These are phyloP conservation scores for Cicer chorassanicum DNA, from an alignment of 306 rosid species.

Conservation along the genomic window DNA sequence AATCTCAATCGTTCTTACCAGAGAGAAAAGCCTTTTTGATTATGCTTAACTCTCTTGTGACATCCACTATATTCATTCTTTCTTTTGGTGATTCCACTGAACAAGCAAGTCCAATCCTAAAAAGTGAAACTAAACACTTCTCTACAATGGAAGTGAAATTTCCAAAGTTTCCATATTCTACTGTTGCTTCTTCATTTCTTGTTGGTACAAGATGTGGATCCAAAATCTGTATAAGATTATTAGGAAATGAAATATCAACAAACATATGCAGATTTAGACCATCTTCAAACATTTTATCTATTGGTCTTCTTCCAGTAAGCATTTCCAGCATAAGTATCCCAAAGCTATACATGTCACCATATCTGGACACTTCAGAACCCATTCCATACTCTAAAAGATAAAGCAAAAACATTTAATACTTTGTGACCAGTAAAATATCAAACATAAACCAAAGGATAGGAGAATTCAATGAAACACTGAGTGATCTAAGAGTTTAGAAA, in stretches of 20 bases:
- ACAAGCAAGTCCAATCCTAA: conserved; percentile 14
- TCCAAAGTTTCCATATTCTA: background rate
- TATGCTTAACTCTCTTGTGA: background rate
- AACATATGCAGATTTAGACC: background rate
- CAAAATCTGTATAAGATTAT: conserved; percentile 5
- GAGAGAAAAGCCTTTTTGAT: background rate
- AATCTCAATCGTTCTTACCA: background rate
- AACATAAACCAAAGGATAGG: background rate
- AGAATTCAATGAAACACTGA: background rate
- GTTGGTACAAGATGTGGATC: background rate
- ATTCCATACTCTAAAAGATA: background rate
- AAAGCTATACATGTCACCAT: conserved; percentile 4
- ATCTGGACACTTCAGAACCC: background rate
- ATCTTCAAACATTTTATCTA: background rate
- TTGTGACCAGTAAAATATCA: background rate
- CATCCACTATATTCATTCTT: conserved; percentile 21
- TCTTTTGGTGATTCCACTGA: conserved; percentile 6
- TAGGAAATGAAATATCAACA: conserved; percentile 10
- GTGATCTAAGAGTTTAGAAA: background rate
- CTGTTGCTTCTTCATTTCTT: background rate
- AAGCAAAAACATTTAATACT: background rate
- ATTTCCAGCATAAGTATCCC: conserved; percentile 15
- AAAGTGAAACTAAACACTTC: background rate
- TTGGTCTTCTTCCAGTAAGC: conserved; percentile 9
- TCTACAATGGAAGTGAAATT: background rate